Evolutionary conservation across 345 rosid species (phyloP), one percentile per base, ranked within the genome.

Genomic region (Populus ilicifolia): DNA sequence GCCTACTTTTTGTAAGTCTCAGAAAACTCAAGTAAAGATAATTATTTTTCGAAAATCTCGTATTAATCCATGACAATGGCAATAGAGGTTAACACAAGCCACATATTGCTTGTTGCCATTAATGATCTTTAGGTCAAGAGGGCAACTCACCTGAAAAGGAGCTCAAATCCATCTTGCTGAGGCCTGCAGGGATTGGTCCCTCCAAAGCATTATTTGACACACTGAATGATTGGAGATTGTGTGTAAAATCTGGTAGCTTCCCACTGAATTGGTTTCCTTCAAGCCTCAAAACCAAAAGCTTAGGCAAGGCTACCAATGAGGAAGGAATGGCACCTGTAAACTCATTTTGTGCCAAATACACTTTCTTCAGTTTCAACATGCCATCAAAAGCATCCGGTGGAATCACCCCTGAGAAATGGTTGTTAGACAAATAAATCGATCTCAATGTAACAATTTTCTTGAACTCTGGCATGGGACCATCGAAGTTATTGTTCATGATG

Each of bases 221-320:
- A 70, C 90, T 86, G 43, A 92, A 80, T 8, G 61, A 25, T 25
- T 59, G 18, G 30, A 88, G 80, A 4, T 80, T 46, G 27, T 81
- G 79, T 12, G 29, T 36, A 63, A 93, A 92, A 38, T 89, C 81
- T 0, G 99, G 98, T 39, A 92, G 78, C 13, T 54, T 9, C 30
- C 98, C 97, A 0, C 72, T 79, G 79, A 96, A 93, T 33, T 71
- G 78, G 81, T 96, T 96, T 8, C 85, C 86, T 1, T 91, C 93
- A 46, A 96, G 87, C 65, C 87, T 80, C 73, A 93, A 77, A 21
- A 84, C 91, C 63, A 84, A 11, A 61, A 93, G 90, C 87, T 83
- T 91, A 2, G 92, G 81, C 81, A 87, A 50, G 13, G 69, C 38
- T 8, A 83, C 62, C 61, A 96, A 68, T 2, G 97, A 93, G 1